phyloP scores from a whole-genome alignment of 345 rosid genomes.

The Salix udensis region DNA sequence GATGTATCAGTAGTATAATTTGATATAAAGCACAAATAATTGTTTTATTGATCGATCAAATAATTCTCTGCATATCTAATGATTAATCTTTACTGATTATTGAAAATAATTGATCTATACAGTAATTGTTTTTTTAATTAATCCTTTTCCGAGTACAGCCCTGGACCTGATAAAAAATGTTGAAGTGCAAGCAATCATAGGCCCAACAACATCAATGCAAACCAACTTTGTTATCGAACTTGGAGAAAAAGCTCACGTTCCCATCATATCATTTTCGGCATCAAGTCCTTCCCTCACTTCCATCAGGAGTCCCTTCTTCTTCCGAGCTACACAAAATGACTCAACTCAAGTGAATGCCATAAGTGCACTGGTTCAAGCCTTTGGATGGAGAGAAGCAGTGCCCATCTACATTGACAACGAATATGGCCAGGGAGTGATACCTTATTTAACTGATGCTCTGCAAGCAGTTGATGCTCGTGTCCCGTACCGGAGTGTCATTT shows the following conservation, averaged over 20 bases:
- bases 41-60: too few species aligned
- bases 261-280: constrained; percentile 14
- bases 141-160: constrained; percentile 15
- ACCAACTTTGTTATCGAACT: constrained; percentile 27
- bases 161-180: constrained; percentile 33
- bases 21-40: too few species aligned
- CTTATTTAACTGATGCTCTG: constrained; percentile 40
- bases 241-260: constrained; percentile 21
- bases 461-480: constrained; percentile 38
- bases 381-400: constrained; percentile 48
- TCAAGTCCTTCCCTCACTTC: constrained; percentile 16
- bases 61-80: too few species aligned
- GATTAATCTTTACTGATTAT: too few species aligned
- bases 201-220: constrained; percentile 33
- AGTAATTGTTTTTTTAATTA: too few species aligned
- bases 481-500: constrained; percentile 45
- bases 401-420: constrained; percentile 44
- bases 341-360: constrained; percentile 12
- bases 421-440: constrained; percentile 49
- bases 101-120: too few species aligned
- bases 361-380: not conserved
- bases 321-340: constrained; percentile 10
- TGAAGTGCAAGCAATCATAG: constrained; percentile 38
- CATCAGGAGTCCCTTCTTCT: constrained; percentile 5
- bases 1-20: too few species aligned